phyloP scores from a whole-genome alignment of 345 rosid genomes.

The Lepidium aucheri region DNA sequence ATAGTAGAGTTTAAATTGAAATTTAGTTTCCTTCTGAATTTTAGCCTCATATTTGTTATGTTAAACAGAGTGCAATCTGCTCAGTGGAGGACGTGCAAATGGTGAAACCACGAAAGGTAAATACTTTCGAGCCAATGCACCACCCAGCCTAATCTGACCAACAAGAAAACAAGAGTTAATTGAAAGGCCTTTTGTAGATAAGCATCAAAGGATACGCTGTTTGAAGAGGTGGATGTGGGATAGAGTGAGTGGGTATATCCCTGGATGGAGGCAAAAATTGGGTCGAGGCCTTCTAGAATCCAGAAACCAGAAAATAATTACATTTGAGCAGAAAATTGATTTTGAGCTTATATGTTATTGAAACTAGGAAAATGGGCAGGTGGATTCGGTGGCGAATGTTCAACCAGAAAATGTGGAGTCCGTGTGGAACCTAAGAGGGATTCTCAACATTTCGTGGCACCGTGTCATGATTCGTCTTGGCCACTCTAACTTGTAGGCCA shows the following conservation, averaged over 20 bases:
- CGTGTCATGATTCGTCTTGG: constrained; percentile 68
- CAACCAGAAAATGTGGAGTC: constrained; percentile 81
- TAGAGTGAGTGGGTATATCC: constrained; percentile 88
- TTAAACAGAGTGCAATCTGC: constrained; percentile 75
- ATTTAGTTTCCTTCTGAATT: background rate
- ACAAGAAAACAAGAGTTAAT: background rate
- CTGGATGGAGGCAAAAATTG: constrained; percentile 86
- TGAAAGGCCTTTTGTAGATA: constrained; percentile 36
- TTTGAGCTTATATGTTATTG: background rate
- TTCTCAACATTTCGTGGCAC: constrained; percentile 93
- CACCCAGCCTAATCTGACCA: background rate
- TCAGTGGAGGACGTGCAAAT: constrained; percentile 77
- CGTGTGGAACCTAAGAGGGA: constrained; percentile 92
- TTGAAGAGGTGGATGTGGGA: constrained; percentile 99
- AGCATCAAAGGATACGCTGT: constrained; percentile 74
- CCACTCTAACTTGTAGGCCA: constrained; percentile 52
- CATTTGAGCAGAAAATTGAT: constrained; percentile 17
- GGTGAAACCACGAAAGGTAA: constrained; percentile 81
- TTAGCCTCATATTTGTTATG: constrained; percentile 5
- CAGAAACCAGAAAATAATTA: constrained; percentile 59
- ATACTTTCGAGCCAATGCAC: background rate
- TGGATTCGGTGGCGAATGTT: constrained; percentile 83
- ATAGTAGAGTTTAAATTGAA: background rate
- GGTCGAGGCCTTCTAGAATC: constrained; percentile 73
- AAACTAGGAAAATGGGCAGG: constrained; percentile 36